Conservation (phyloP, 139 green algal species). For the Tetradesmus obliquus region DNA sequence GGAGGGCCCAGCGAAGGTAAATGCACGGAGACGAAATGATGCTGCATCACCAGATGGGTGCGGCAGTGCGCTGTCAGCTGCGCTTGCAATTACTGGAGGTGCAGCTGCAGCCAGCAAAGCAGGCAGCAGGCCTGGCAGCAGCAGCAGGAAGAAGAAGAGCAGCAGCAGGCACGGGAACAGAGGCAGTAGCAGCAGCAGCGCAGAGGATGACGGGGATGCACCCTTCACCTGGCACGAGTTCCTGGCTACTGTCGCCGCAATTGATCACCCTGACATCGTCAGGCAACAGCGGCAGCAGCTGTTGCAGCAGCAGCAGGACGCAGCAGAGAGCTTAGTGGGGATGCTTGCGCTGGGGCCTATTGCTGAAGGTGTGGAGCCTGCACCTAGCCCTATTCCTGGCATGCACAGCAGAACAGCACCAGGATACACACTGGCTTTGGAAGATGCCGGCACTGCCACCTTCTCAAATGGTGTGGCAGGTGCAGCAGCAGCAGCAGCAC, state of each 20-base stretch:
- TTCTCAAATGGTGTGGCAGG: constrained; percentile 11
- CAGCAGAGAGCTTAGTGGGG: neutral
- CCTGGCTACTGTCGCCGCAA: constrained; percentile 31
- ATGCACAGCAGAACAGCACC: constrained; percentile 9
- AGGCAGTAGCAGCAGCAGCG: neutral
- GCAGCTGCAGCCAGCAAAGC: neutral
- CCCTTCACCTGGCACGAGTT: constrained; percentile 48
- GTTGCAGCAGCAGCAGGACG: neutral
- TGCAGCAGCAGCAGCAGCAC: constrained; percentile 6
- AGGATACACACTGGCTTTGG: neutral
- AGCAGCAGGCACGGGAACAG: neutral
- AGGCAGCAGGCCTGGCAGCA: neutral
- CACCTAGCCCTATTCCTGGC: neutral
- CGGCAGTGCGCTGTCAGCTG: neutral
- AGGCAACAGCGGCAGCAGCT: constrained; percentile 39
- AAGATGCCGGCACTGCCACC: neutral
- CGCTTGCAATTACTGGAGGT: neutral
- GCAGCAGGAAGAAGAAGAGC: neutral
- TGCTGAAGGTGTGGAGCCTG: constrained; percentile 10
- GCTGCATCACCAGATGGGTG: neutral
- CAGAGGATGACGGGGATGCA: neutral
- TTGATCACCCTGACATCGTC: neutral
- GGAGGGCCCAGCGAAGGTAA: neutral
- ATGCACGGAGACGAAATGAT: neutral
- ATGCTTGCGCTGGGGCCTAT: neutral